Evolutionary conservation across 148 eudicot genomes (phyloP), one percentile per base, ranked within the genome.

Genomic region (Chenopodium berlandieri): DNA sequence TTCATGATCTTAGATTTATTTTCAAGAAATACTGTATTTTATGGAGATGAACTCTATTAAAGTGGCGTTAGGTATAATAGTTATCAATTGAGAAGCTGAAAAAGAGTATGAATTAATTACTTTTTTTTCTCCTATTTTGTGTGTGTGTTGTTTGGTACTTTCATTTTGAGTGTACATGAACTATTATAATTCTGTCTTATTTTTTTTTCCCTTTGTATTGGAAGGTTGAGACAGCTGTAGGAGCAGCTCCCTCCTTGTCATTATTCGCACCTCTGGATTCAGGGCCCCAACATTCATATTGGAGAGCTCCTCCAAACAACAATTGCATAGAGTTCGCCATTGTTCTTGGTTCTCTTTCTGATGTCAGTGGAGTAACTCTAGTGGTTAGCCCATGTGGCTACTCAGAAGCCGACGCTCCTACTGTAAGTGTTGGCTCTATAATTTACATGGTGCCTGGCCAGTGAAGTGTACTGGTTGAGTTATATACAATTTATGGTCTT

Each of bases 361-460:
- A 92, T 90, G 99, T 95, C 75, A 89, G 90, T 30, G 95, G 94
- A 75, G 97, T 92, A 82, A 75, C 87, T 50, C 88, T 96, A 79
- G 78, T 96, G 75, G 89, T 92, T 84, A 94, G 99, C 86, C 90
- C 95, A 20, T 91, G 95, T 88, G 97, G 99, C 79, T 96, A 94
- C 87, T 87, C 97, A 82, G 89, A 90, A 89, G 86, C 92, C 48
- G 99, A 95, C 88, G 90, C 97, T 79, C 99, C 99, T 83, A 88
- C 87, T 14, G 99, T 94, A 90, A 88, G 95, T 88, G 34, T 75
- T 9, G 72, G 12, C 31, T 62, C 31, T 44, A 16, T 27, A 54
- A 12, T 46, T 69, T 20, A 56, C 23, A 27, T 63, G 34, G 30
- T 80, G 50, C 50, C 76, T 65, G 31, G 73, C 71, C 31, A 4